These are phyloP conservation scores for Fraxinus quadrangulata DNA, from an alignment of 257 asterid species.

Conservation along the genomic window DNA sequence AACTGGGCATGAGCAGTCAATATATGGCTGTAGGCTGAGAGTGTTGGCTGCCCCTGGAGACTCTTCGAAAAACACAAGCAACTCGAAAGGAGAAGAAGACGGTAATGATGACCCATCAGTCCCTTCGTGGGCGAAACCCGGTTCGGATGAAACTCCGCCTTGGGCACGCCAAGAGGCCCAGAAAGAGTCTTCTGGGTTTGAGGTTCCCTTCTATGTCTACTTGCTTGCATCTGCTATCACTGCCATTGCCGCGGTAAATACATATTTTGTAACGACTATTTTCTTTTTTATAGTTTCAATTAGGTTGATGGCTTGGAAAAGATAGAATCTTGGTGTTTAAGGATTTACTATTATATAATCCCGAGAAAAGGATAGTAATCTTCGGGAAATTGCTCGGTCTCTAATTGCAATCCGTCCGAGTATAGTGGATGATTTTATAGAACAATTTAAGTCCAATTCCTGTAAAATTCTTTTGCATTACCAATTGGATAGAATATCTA, in stretches of 20 bases:
- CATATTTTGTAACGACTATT: background rate
- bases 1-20: constrained; percentile 19
- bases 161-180: constrained; percentile 85
- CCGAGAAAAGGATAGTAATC: background rate
- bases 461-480: background rate
- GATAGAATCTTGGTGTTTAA: constrained; percentile 22
- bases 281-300: background rate
- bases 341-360: background rate
- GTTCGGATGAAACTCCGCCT: constrained; percentile 81
- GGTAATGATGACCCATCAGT: constrained; percentile 52
- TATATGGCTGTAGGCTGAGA: constrained; percentile 25
- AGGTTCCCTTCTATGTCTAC: constrained; percentile 75
- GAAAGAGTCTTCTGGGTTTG: constrained; percentile 50
- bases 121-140: constrained; percentile 87
- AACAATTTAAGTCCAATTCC: background rate
- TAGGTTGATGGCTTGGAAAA: background rate
- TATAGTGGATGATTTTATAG: background rate
- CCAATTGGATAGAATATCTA: background rate
- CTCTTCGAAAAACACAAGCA: constrained; percentile 50
- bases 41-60: constrained; percentile 51
- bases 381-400: background rate
- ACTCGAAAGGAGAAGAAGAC: constrained; percentile 30
- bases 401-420: background rate
- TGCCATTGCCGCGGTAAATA: constrained; percentile 91
- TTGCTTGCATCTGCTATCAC: constrained; percentile 84